Conservation (phyloP, 2,329 filamentous ascomycete genomes). For the Ramichloridium luteum region DNA sequence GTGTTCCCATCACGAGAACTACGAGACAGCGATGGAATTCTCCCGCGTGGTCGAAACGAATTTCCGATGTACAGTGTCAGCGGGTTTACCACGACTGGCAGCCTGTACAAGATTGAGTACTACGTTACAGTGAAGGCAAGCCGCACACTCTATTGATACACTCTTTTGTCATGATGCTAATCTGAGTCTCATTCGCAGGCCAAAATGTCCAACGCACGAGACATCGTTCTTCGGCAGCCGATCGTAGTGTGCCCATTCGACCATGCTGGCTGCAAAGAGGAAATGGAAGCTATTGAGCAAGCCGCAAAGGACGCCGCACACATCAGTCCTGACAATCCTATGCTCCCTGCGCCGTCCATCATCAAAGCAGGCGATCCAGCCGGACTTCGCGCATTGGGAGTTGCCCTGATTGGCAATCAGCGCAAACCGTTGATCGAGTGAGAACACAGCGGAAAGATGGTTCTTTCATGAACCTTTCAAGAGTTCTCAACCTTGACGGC, state of each 20-base stretch:
- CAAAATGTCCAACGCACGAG: constrained; percentile 72
- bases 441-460: constrained; percentile 17
- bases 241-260: constrained; percentile 95
- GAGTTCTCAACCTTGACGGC: no score
- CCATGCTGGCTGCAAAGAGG: constrained; percentile 89
- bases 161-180: no score
- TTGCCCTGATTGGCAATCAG: constrained; percentile 49
- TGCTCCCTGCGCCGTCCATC: constrained; percentile 77
- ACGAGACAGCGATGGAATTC: constrained; percentile 73
- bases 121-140: constrained; percentile 84
- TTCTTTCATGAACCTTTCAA: no score
- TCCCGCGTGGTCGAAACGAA: constrained; percentile 70
- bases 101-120: constrained; percentile 96
- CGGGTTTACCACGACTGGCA: constrained; percentile 87
- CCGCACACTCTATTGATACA: neutral
- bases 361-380: constrained; percentile 63
- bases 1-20: constrained; percentile 85
- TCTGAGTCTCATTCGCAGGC: no score
- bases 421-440: constrained; percentile 56
- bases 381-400: constrained; percentile 47
- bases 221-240: constrained; percentile 78
- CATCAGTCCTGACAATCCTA: constrained; percentile 79
- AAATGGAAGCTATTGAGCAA: constrained; percentile 97
- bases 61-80: constrained; percentile 82
- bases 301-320: constrained; percentile 84